Evolutionary conservation across 768 basidiomycete species (phyloP), one percentile per base, ranked within the genome.

Genomic region (Suillus bovinus): DNA sequence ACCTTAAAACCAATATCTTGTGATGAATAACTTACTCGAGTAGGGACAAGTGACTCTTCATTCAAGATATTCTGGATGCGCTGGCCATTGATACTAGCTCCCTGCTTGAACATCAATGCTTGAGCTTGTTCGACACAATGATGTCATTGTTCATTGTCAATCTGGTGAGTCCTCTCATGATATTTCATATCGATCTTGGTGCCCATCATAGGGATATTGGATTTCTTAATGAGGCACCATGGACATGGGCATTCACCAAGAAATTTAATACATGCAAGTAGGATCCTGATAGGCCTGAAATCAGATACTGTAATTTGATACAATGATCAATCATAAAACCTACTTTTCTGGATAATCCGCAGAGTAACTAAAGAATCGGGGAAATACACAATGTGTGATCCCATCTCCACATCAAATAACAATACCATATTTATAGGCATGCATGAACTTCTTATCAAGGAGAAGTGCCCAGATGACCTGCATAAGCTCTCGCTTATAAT

Each of bases 391-490:
- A 14, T 16, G 0, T n/a, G 7, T 56, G 27, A 56, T 56, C 27
- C 55, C 55, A 56, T 56, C 34, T 0, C 54, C 20, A 34, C 69
- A 71, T 1, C 1, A 0, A 31, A 67, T 64, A 0, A 68, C 64
- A 14, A 69, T 64, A 16, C 70, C 70, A 62, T 70, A 65, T 31
- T 55, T 20, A 27, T 69, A 70, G 8, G 68, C 64, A 17, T 66
- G 33, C 14, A 66, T 14, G 34, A 71, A 71, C 5, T 70, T 61
- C 13, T 68, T 61, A 29, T 71, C 66, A 2, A 72, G 46, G 0
- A 72, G 36, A 41, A 41, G 39, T 41, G 39, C 39, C 39, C 17
- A 41, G 8, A 41, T 41, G 39, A 17, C 17, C 17, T 42, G 42
- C 42, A 42, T 42, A n/a, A 42, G 42, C 42, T 42, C 10, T 0